phyloP scores from a whole-genome alignment of 2,329 filamentous ascomycete genomes.

The Acephala macrosclerotiorum region DNA sequence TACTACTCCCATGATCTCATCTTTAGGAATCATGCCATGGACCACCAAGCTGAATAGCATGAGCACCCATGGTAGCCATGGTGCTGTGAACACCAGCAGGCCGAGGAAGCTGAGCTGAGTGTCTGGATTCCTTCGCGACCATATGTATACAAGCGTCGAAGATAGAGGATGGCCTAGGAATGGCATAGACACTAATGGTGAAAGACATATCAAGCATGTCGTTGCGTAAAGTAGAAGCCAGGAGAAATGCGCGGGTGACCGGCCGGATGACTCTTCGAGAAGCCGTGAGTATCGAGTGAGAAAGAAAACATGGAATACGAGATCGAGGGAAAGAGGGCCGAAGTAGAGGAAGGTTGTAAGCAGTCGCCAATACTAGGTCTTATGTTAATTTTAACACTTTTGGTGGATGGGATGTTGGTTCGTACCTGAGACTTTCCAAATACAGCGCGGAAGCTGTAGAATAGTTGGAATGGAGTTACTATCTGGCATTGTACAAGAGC shows the following conservation, averaged over 20 bases:
- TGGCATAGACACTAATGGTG: constrained; percentile 87
- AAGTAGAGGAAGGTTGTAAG: constrained; percentile 97
- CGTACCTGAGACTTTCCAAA: constrained; percentile 88
- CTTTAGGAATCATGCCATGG: constrained; percentile 88
- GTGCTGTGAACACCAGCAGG: constrained; percentile 88
- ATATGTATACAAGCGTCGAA: constrained; percentile 96
- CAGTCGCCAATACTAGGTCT: constrained; percentile 88
- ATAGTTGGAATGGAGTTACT: constrained; percentile 91
- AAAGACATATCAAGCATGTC: constrained; percentile 78
- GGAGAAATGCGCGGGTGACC: constrained; percentile 90
- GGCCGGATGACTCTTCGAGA: constrained; percentile 91
- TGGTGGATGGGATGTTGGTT: constrained; percentile 39
- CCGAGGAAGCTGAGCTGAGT: constrained; percentile 90
- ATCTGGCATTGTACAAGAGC: constrained; percentile 93
- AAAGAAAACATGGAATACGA: constrained; percentile 98
- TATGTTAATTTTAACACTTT: constrained; percentile 10
- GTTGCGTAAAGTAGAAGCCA: constrained; percentile 92
- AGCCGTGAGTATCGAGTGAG: constrained; percentile 95
- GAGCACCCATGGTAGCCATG: constrained; percentile 94
- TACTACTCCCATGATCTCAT: constrained; percentile 93
- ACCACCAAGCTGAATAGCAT: constrained; percentile 93
- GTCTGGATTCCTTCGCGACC: constrained; percentile 93
- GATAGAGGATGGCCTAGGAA: constrained; percentile 95
- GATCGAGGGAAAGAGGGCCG: constrained; percentile 89
- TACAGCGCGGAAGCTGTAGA: constrained; percentile 93